A percentile compares a stretch with the other conserved stretches of the same genome.
phyloP scores from a whole-genome alignment of 176 grass and related monocot genomes.

The Dendrocalamus sinicus region DNA sequence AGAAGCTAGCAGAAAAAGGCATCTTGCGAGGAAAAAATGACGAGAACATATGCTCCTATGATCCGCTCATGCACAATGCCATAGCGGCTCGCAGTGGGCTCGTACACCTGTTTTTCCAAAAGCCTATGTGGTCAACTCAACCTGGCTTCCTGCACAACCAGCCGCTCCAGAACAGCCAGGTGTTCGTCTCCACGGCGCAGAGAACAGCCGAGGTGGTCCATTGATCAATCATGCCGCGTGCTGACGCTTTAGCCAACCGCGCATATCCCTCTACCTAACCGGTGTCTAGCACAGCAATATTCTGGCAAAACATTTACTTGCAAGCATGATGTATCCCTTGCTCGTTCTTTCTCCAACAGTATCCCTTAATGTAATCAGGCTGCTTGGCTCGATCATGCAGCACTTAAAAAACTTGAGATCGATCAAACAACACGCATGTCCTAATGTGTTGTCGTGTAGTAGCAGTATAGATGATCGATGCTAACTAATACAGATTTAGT shows the following conservation, averaged over 20 bases:
- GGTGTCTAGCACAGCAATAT: not conserved
- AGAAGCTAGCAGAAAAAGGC: not conserved
- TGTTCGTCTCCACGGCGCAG: not conserved
- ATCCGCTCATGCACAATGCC: not conserved
- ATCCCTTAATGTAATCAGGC: not conserved
- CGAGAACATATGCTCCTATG: conserved; percentile 1
- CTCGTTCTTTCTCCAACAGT: not conserved
- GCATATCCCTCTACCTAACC: not conserved
- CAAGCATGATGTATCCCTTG: not conserved
- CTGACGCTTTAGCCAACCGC: not conserved
- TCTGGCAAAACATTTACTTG: not conserved
- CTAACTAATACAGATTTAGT: not conserved
- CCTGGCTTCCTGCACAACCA: not conserved
- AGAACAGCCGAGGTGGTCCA: not conserved
- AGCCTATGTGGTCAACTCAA: not conserved
- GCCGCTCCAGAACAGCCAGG: conserved; percentile 21
- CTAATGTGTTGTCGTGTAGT: not conserved
- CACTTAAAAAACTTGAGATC: not conserved
- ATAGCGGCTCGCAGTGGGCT: not conserved
- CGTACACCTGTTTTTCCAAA: too few species aligned
- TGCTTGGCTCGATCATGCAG: not conserved
- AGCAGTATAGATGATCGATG: not conserved
- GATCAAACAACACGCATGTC: not conserved
- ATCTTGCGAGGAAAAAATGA: not conserved
- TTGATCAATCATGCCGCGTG: not conserved